Evolutionary conservation across 2,329 filamentous ascomycete genomes (phyloP), one percentile per base, ranked within the genome.

Genomic region (Aspergillus nomiae): DNA sequence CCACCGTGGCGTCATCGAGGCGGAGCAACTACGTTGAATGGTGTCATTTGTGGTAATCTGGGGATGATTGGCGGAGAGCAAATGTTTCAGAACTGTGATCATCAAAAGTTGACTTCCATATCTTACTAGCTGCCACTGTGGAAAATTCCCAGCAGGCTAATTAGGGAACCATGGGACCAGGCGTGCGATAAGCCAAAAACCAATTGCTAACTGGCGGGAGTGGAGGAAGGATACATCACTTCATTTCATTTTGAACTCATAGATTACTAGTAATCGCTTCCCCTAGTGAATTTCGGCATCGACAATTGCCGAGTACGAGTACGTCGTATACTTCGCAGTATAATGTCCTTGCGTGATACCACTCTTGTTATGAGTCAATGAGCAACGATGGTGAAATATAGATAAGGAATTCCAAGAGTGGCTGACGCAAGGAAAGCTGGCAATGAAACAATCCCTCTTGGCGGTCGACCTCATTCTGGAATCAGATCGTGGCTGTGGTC

Each of bases 1-100:
- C 51, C 51, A 54, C 51, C 36, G 51, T 36, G 51, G 51, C 51
- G 51, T 54, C 51, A 54, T 36, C n/a, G n/a, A 30, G 38, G 38
- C 38, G 16, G 38, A 41, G 38, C 38, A 16, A 14, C 38, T 38
- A 38, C 34, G 14, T 38, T n/a, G n/a, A 26, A 16, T 51, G 24
- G 48, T 51, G 50, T 34, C 50, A 53, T 53, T 28, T 26, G 50
- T 19, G 7, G 50, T 53, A 21, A 24, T 36, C 51, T 36, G 51
- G 51, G 32, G 51, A 34, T 54, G 51, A 36, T 54, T 54, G 51
- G 51, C 51, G 34, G 34, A 36, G 34, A 36, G 16, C 34, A 36
- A 36, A 36, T 26, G 50, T 34, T 34, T 53, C 50, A 53, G 10
- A 53, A 14, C 24, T 30, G 50, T 28, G 12, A 30, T 51, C 48